A percentile compares a stretch with the other conserved stretches of the same genome.
phyloP scores from a whole-genome alignment of 345 rosid species.

The Excoecaria agallocha region DNA sequence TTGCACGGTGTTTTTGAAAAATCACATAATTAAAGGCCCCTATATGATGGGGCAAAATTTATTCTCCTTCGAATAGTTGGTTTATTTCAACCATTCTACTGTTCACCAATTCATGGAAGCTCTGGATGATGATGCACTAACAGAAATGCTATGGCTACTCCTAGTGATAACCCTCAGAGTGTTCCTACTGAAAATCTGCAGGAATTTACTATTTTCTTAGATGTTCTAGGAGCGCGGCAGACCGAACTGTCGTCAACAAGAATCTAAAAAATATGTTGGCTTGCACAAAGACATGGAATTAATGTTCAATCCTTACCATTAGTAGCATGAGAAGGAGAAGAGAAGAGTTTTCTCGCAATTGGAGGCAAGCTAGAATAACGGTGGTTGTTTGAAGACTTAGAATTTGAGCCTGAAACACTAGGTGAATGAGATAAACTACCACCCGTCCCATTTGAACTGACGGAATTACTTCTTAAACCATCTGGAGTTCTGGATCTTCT shows the following conservation, averaged over 20 bases:
- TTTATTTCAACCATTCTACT: neutral
- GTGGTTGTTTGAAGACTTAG: slow-evolving; percentile 33
- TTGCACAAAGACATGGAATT: neutral
- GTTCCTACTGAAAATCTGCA: too few species aligned
- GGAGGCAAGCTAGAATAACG: slow-evolving; percentile 41
- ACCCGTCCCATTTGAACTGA: slow-evolving; percentile 52
- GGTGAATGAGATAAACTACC: slow-evolving; percentile 43
- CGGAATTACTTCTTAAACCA: slow-evolving; percentile 48
- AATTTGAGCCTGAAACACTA: slow-evolving; percentile 25
- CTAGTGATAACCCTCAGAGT: too few species aligned
- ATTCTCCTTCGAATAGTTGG: neutral
- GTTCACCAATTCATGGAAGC: neutral
- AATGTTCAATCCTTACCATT: slow-evolving; percentile 35
- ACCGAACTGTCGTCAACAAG: too few species aligned
- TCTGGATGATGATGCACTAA: neutral
- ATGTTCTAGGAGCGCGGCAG: too few species aligned
- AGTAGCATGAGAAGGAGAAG: slow-evolving; percentile 37
- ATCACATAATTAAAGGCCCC: neutral
- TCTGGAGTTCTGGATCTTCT: slow-evolving; percentile 44
- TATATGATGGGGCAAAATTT: neutral
- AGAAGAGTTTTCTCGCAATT: slow-evolving; percentile 44
- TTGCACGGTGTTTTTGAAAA: too few species aligned
- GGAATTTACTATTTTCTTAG: too few species aligned
- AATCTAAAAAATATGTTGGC: neutral
- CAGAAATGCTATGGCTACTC: neutral